Evolutionary conservation across 2,329 filamentous ascomycete species (phyloP).

Genomic region (Myriosclerotinia duriaeana): DNA sequence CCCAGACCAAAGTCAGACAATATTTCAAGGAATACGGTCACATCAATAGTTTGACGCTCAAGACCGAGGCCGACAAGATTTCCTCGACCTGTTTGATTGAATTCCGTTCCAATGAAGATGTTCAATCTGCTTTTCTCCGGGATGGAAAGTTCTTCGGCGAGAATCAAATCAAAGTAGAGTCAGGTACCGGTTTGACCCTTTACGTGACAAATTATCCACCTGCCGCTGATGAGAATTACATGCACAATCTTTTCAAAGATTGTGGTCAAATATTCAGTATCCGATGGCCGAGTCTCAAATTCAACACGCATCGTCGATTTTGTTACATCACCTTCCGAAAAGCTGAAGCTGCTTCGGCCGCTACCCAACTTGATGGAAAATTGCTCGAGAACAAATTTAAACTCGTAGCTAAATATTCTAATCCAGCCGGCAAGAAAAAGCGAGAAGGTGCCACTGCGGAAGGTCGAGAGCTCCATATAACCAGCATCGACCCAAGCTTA

Average conservation of each 20-base stretch:
- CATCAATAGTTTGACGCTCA: conserved; percentile 73
- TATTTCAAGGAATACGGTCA: conserved; percentile 91
- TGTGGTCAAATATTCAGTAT: conserved; percentile 83
- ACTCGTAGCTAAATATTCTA: conserved; percentile 78
- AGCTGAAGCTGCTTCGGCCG: conserved; percentile 64
- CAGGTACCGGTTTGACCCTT: conserved; percentile 76
- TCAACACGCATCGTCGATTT: conserved; percentile 84
- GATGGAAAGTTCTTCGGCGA: conserved; percentile 78
- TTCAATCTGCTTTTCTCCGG: conserved; percentile 74
- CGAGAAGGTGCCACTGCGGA: conserved; percentile 82
- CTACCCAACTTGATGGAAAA: conserved; percentile 70
- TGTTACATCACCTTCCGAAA: conserved; percentile 91
- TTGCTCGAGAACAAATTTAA: conserved; percentile 66
- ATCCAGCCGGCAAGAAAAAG: conserved; percentile 74
- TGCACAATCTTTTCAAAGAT: conserved; percentile 66
- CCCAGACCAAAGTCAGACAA: conserved; percentile 73
- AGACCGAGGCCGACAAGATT: conserved; percentile 59
- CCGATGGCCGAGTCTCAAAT: conserved; percentile 88
- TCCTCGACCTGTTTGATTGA: conserved; percentile 76
- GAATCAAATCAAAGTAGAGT: conserved; percentile 68
- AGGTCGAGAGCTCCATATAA: conserved; percentile 80
- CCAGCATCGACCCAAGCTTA: conserved; percentile 61
- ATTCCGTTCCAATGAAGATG: conserved; percentile 78
- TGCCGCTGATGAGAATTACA: conserved; percentile 67
- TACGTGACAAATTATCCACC: conserved; percentile 91